phyloP scores from a whole-genome alignment of 179 eudicot genomes.

The Drosera spatulata region DNA sequence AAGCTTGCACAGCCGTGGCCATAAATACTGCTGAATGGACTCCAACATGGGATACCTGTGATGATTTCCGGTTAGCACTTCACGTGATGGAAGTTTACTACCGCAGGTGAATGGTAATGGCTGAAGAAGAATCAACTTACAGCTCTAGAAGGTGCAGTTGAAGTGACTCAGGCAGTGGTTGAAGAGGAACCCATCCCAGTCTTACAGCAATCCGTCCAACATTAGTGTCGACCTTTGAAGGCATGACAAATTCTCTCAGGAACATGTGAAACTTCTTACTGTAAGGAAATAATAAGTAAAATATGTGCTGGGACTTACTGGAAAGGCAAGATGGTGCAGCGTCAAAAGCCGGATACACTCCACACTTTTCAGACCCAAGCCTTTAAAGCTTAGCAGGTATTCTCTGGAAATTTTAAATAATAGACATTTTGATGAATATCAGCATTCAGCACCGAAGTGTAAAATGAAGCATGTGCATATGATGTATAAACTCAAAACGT shows the following conservation, averaged over 20 bases:
- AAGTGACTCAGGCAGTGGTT: constrained; percentile 91
- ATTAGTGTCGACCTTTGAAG: constrained; percentile 78
- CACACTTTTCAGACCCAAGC: constrained; percentile 91
- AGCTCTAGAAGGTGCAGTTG: constrained; percentile 86
- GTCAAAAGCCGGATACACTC: constrained; percentile 88
- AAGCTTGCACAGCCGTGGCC: constrained; percentile 92
- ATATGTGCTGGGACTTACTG: constrained; percentile 40
- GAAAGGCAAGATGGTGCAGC: constrained; percentile 89
- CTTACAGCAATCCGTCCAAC: constrained; percentile 88
- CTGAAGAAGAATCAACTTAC: constrained; percentile 98
- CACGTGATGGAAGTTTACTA: neutral
- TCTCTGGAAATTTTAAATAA: constrained; percentile 54
- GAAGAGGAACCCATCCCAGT: too few species aligned
- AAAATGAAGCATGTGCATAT: too few species aligned
- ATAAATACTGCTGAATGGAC: constrained; percentile 72
- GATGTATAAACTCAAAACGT: too few species aligned
- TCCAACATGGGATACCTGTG: constrained; percentile 54
- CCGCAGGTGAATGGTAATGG: constrained; percentile 24
- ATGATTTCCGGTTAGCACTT: neutral
- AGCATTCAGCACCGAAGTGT: too few species aligned
- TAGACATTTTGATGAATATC: neutral
- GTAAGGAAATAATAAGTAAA: constrained; percentile 1
- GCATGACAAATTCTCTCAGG: constrained; percentile 2
- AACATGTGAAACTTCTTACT: neutral
- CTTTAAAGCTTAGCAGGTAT: constrained; percentile 71